phyloP scores from a whole-genome alignment of 129 eudicot genomes.

The Artemisia annua region DNA sequence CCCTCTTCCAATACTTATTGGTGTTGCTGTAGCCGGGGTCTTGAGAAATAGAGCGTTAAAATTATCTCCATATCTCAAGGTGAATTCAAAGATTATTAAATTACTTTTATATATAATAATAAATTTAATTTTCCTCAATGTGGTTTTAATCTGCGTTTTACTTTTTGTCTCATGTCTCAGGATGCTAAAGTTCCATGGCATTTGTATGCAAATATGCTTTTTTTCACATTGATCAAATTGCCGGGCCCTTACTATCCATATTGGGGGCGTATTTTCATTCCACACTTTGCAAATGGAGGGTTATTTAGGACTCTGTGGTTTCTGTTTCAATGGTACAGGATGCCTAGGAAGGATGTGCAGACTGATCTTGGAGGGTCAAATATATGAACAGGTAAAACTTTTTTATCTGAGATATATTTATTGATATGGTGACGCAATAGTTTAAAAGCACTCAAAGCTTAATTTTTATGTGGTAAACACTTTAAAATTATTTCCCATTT shows the following conservation, averaged over 20 bases:
- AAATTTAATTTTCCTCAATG: not conserved
- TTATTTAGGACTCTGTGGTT: slow-evolving; percentile 76
- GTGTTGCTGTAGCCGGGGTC: slow-evolving; percentile 66
- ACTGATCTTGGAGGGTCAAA: slow-evolving; percentile 22
- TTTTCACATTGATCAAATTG: slow-evolving; percentile 76
- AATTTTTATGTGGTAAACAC: no score
- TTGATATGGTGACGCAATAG: not conserved
- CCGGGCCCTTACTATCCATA: slow-evolving; percentile 92
- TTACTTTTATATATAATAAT: not conserved
- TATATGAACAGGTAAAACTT: slow-evolving; percentile 21
- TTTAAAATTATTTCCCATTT: no score
- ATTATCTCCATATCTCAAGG: slow-evolving; percentile 77
- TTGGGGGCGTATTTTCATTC: slow-evolving; percentile 90
- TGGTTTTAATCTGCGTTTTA: not conserved
- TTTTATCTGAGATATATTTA: not conserved
- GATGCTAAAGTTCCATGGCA: slow-evolving; percentile 58
- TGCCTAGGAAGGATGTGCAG: slow-evolving; percentile 41
- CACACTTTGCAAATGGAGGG: slow-evolving; percentile 90
- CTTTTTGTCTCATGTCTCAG: slow-evolving; percentile 12
- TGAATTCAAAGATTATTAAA: slow-evolving; percentile 22
- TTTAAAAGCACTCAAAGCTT: no score
- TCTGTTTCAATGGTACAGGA: slow-evolving; percentile 57
- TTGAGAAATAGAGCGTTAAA: slow-evolving; percentile 62
- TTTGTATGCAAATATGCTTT: slow-evolving; percentile 47
- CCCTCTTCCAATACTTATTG: slow-evolving; percentile 68